Base-by-base conservation (phyloP, 176 grass and related monocot species). In the Musa troglodytarum region DNA sequence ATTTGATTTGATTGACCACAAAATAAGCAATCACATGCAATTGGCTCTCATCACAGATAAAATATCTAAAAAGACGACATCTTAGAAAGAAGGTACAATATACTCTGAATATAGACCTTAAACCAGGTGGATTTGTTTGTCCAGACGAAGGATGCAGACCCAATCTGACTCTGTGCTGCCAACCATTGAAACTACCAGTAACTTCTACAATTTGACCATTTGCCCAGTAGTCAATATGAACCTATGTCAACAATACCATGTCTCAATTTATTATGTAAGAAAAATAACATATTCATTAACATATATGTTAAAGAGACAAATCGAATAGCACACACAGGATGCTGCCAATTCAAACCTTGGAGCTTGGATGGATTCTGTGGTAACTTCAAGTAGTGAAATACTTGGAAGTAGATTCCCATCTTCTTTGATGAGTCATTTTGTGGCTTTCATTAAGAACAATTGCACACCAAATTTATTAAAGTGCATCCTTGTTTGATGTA, bases 151-250 rank as follows among this genome's bases (percentile, higher is more conserved):
- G 71, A 80, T 87, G n/a, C 21, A 50, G 64, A 74, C 80, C 62
- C 85, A 87, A 83, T 54, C 64, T 64, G 55, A 87, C 66, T 20
- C 55, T 65, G 50, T 87, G 61, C 17, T 83, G 80, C 85, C 85
- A 83, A 14, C 85, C 85, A 51, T 87, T 87, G 69, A 87, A 87
- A 71, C 76, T 87, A 80, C 85, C 85, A 56, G 85, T 65, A 80
- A 87, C 74, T 76, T 87, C 85, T 21, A 87, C 76, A 80, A 71
- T 68, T 71, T 83, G 58, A 72, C 71, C 85, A 82, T 87, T 57
- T 56, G 72, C 61, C 24, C 29, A 77, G 54, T 79, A 87, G n/a
- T 87, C 53, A 65, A 87, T 83, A 2, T 10, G 20, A 49, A 87
- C 80, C 85, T 87, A 74, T 76, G 74, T 65, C 13, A 83, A 83